Base-by-base conservation (phyloP, 768 basidiomycete species). In the Polyporus arcularius region DNA sequence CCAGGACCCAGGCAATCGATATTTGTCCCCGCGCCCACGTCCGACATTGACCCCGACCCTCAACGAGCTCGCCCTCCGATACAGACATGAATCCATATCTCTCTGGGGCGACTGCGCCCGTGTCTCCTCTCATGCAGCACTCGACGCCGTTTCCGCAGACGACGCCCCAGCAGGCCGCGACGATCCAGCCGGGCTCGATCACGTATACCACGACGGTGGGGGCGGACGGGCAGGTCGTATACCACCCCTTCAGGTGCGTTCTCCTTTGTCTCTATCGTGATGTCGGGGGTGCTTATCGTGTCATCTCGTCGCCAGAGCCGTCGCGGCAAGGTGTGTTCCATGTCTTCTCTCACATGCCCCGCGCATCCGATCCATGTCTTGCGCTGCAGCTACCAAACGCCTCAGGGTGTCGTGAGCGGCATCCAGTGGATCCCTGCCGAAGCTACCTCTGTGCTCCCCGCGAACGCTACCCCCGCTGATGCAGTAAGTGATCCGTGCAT, bases 201-300 rank as follows among this genome's bases (percentile, higher is more conserved):
- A 90, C 88, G 21, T 92, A 90, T 64, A 89, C 89, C 0, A 89
- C 88, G 11, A 80, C 85, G 1, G 80, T 77, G 0, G 79, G 79
- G 3, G 76, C 82, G 40, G 85, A 91, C 75, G 90, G 90, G 16
- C 77, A 80, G 62, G 57, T 83, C 32, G 69, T 80, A 55, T 92
- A 92, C 70, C 87, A 91, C 68, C 81, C 85, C 12, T 92, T 90
- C 83, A 91, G 78, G 90, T 89, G 67, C 63, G 85, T 74, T 38
- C 28, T 16, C 38, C 28, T 42, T 30, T 21, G 32, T 43, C 53
- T 43, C 53, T 35, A 53, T 53, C 40, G 39, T 55, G 16, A 9
- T 8, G 26, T 53, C 52, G 32, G 38, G 10, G 3, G 14, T 39
- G 39, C 30, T 60, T 54, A 60, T 55, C 54, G 38, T 66, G 32